phyloP scores from a whole-genome alignment of 2,329 filamentous ascomycete genomes.

The Sporothrix variecibatus region DNA sequence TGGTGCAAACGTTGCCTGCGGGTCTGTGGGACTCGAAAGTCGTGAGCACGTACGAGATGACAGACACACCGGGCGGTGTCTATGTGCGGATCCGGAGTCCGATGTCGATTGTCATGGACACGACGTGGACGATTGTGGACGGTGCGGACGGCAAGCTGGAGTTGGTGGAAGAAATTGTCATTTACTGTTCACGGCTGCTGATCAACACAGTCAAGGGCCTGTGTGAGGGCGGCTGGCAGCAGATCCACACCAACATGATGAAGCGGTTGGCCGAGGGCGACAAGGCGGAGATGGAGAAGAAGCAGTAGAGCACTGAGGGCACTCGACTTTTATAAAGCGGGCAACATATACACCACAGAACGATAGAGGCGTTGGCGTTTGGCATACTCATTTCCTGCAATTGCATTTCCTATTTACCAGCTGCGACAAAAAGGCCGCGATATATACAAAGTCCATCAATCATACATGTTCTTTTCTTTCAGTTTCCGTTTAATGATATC shows the following conservation, averaged over 20 bases:
- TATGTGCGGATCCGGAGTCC: conserved; percentile 56
- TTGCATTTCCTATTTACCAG: not conserved
- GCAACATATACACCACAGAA: not conserved
- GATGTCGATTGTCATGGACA: conserved; percentile 55
- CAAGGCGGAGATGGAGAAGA: not conserved
- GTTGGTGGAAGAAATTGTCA: conserved; percentile 53
- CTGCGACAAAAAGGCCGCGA: not conserved
- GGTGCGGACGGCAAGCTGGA: conserved; percentile 39
- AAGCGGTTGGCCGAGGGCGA: conserved; percentile 39
- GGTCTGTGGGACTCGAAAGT: conserved; percentile 58
- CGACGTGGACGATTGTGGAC: conserved; percentile 48
- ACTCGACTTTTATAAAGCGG: not conserved
- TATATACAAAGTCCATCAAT: conserved; percentile 6
- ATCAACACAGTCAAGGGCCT: conserved; percentile 52
- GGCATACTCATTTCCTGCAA: conserved; percentile 5
- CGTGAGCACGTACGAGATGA: conserved; percentile 57
- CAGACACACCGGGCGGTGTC: conserved; percentile 48
- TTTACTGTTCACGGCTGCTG: conserved; percentile 53
- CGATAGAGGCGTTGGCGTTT: conserved; percentile 7
- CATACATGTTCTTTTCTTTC: not conserved
- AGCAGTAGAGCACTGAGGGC: not conserved
- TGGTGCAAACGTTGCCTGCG: conserved; percentile 54
- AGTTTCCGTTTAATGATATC: not conserved
- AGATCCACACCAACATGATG: conserved; percentile 54
- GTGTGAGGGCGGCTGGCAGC: conserved; percentile 53